A percentile compares a stretch with the other conserved stretches of the same genome.
These are phyloP conservation scores for Debaryomyces tyrocola DNA, from an alignment of 805 yeast species.

Conservation along the genomic window DNA sequence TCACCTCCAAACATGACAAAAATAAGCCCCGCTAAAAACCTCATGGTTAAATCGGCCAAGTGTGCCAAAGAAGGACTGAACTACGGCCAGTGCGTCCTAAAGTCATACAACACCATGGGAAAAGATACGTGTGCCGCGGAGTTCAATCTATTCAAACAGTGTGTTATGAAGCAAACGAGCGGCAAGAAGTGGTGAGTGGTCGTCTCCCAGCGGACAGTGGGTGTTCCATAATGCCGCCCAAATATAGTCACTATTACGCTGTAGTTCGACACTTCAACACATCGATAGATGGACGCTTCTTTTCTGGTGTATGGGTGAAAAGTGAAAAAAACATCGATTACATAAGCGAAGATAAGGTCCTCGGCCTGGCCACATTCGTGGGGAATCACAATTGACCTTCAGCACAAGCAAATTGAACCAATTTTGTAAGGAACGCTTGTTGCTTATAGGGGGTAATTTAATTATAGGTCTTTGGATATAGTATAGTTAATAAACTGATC, in stretches of 20 bases:
- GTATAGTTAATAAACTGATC: not conserved
- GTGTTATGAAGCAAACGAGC: constrained; percentile 34
- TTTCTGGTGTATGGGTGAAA: not conserved
- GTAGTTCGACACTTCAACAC: not conserved
- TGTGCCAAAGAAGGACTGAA: constrained; percentile 45
- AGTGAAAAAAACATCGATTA: not conserved
- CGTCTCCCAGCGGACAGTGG: too few relatives aligned
- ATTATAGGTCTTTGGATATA: not conserved
- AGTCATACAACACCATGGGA: constrained; percentile 48
- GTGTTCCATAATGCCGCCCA: too few relatives aligned
- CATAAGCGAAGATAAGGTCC: not conserved
- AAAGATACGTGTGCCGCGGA: constrained; percentile 55
- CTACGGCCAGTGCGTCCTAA: constrained; percentile 58
- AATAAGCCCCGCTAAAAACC: constrained; percentile 42
- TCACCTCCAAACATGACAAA: not conserved
- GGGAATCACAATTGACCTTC: not conserved
- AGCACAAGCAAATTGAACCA: too few relatives aligned
- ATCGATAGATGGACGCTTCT: too few relatives aligned
- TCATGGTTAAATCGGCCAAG: constrained; percentile 37
- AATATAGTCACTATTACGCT: not conserved
- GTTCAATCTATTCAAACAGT: constrained; percentile 48
- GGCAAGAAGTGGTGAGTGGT: constrained; percentile 15
- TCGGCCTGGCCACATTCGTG: not conserved
- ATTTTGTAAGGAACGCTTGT: not conserved
- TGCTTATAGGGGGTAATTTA: not conserved